Evolutionary conservation across 805 yeast genomes (phyloP).

Genomic region (Nakazawaea molendinolei): DNA sequence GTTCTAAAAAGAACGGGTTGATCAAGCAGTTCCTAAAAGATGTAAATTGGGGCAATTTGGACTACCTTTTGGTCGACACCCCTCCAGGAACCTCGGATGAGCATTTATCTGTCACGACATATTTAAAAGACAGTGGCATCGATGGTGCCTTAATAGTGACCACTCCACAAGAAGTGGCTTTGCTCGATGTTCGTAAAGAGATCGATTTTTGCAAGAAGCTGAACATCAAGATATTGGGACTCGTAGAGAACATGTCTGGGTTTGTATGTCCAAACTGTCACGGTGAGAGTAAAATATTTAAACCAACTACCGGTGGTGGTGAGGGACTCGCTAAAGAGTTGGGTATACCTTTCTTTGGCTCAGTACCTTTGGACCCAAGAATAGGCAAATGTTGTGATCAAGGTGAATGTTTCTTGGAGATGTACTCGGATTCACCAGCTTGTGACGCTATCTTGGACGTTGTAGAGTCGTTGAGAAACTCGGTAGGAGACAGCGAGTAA

Average conservation of each 20-base stretch:
- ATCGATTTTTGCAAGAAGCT: constrained; percentile 94
- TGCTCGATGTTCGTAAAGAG: constrained; percentile 91
- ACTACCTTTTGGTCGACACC: constrained; percentile 86
- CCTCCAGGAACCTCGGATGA: constrained; percentile 99
- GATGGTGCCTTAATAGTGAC: constrained; percentile 95
- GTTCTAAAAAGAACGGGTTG: constrained; percentile 88
- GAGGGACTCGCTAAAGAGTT: constrained; percentile 73
- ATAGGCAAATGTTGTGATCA: constrained; percentile 84
- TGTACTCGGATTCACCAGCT: constrained; percentile 89
- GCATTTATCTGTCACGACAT: constrained; percentile 83
- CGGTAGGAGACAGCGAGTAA: constrained; percentile 27
- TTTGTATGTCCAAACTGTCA: constrained; percentile 95
- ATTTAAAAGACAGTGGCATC: constrained; percentile 81
- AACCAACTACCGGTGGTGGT: constrained; percentile 98
- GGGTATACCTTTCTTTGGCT: constrained; percentile 73
- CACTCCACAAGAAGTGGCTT: constrained; percentile 96
- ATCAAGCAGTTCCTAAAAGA: constrained; percentile 92
- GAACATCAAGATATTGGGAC: constrained; percentile 73
- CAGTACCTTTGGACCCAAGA: constrained; percentile 94
- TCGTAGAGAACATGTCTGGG: constrained; percentile 98
- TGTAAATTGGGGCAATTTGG: constrained; percentile 90
- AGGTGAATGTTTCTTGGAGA: constrained; percentile 80
- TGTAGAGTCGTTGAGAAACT: constrained; percentile 63
- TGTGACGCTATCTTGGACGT: constrained; percentile 79
- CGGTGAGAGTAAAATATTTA: constrained; percentile 83